phyloP scores from a whole-genome alignment of 805 yeast species.

The Danielia oregonensis region DNA sequence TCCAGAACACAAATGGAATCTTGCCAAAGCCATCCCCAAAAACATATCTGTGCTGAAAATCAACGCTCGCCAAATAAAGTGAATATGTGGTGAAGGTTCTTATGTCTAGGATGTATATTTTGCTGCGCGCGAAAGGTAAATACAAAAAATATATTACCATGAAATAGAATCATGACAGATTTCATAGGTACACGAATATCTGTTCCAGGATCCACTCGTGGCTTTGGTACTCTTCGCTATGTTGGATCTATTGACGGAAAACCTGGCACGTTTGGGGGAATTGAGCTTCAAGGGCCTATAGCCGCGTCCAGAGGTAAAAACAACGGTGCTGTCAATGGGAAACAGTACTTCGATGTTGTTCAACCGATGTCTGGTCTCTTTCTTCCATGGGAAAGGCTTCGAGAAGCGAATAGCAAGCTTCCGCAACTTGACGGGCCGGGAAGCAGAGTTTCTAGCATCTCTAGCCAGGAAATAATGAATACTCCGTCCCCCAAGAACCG shows the following conservation, averaged over 20 bases:
- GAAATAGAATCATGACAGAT: conserved; percentile 21
- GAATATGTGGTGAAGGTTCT: neutral
- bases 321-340: conserved; percentile 76
- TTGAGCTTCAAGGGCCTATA: conserved; percentile 69
- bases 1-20: neutral
- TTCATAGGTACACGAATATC: conserved; percentile 33
- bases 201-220: conserved; percentile 63
- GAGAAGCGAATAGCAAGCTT: conserved; percentile 31
- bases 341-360: conserved; percentile 61
- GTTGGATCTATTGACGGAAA: conserved; percentile 73
- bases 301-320: conserved; percentile 70
- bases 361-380: conserved; percentile 72
- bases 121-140: neutral
- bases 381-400: conserved; percentile 50
- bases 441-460: conserved; percentile 5
- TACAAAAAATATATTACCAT: neutral
- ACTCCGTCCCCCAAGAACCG: conserved; percentile 12
- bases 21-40: neutral
- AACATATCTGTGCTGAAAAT: neutral
- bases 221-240: conserved; percentile 61
- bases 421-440: conserved; percentile 4
- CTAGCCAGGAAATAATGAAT: conserved; percentile 4
- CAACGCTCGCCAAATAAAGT: too few relatives aligned
- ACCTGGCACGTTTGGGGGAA: conserved; percentile 76
- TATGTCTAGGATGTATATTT: neutral